Conservation (phyloP, 2,329 filamentous ascomycete genomes). For the Colletotrichum tamarilloi region DNA sequence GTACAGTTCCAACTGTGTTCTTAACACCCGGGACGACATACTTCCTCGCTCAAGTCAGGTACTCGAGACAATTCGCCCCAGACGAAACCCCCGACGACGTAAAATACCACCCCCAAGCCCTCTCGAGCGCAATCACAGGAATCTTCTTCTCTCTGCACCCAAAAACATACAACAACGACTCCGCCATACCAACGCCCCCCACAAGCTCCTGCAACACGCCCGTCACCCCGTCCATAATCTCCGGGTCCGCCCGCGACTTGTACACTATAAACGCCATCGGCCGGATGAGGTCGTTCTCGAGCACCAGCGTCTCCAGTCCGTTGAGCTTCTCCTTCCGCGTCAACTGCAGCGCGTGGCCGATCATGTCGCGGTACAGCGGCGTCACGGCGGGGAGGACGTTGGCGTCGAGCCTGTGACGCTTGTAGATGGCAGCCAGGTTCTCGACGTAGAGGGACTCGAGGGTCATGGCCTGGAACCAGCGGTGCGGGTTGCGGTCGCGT, state of each 20-base stretch:
- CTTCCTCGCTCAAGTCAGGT: neutral
- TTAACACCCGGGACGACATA: neutral
- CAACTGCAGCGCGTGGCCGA: slow-evolving; percentile 1
- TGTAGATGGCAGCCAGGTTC: slow-evolving; percentile 18
- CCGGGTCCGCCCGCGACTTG: slow-evolving; percentile 15
- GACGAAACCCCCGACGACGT: slow-evolving; percentile 9
- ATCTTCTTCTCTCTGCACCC: neutral
- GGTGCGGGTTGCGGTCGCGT: neutral
- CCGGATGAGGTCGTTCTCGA: slow-evolving; percentile 19
- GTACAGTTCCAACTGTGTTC: too few species aligned
- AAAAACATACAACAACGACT: neutral
- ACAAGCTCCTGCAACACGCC: neutral
- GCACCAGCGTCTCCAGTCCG: slow-evolving; percentile 4
- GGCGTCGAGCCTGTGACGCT: slow-evolving; percentile 1
- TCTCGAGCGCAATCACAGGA: slow-evolving; percentile 1
- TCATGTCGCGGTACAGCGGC: slow-evolving; percentile 20
- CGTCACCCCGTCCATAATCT: neutral
- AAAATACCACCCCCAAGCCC: slow-evolving; percentile 21
- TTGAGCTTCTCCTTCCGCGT: neutral
- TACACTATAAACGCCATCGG: slow-evolving; percentile 22
- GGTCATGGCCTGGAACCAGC: slow-evolving; percentile 22
- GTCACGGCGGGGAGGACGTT: slow-evolving; percentile 21
- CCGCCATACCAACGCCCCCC: slow-evolving; percentile 5
- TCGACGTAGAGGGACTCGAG: slow-evolving; percentile 28
- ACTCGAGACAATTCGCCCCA: slow-evolving; percentile 12